Evolutionary conservation across 2,329 filamentous ascomycete genomes (phyloP), one percentile per base, ranked within the genome.

Genomic region (Coniella lustricola): DNA sequence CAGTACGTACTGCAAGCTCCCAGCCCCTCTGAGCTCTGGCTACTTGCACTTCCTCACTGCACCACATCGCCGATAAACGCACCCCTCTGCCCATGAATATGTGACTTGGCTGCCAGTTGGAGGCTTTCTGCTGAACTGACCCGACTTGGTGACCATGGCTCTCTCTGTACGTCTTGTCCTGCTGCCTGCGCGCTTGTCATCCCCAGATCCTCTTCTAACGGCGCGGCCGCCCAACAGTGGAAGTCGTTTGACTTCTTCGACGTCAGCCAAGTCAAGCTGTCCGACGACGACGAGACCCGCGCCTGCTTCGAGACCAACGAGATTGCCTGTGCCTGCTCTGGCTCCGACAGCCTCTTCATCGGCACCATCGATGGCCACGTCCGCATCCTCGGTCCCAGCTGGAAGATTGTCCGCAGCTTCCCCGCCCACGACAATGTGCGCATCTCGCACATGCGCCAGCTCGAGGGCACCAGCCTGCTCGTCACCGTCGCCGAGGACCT

Each of bases 201-300:
- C 16, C 14, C 22, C 7, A 9, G 22, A 20, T 21, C 22, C n/a
- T n/a, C n/a, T 18, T 18, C 38, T 41, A 41, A 41, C 22, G n/a
- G 36, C 36, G 14, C 14, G 1, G 4, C 34, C 21, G 8, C 22
- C 8, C n/a, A 18, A 18, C 57, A 95, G 91, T 97, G 93, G 91
- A 96, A 96, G 86, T 84, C 86, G 59, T 98, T 98, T 74, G 90
- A 95, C 77, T 98, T 98, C 83, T 97, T 98, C 79, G 89, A 96
- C 70, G 89, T 95, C 67, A 82, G 82, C 64, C 84, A 87, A 64
- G 83, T 96, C 67, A 82, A 85, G 62, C 77, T 90, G 60, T 79
- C 79, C 58, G 85, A 94, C 65, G 84, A 85, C 61, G 88, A 94
- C 64, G 50, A 52, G 9, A 85, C 82, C 64, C 81, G 82, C 58